Evolutionary conservation across 495 filamentous ascomycete species (phyloP).

Genomic region (Neurospora sp.): DNA sequence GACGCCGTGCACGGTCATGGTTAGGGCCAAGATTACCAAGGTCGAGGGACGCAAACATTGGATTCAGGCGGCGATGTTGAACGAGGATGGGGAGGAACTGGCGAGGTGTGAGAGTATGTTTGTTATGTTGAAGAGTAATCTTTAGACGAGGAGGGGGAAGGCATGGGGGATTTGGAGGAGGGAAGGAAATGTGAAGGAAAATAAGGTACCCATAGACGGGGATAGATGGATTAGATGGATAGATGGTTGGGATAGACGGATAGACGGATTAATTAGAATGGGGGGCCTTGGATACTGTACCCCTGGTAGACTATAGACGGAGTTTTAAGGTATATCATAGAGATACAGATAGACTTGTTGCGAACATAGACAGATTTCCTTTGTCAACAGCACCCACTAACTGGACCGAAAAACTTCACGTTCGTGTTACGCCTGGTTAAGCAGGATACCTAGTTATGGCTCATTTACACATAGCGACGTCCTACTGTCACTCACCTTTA

Average conservation of each 20-base stretch:
- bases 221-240: background rate
- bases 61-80: constrained; percentile 29
- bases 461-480: too few species aligned
- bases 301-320: background rate
- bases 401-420: background rate
- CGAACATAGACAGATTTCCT: background rate
- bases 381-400: background rate
- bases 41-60: constrained; percentile 37
- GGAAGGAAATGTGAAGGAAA: background rate
- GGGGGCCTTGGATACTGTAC: background rate
- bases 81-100: constrained; percentile 25
- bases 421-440: background rate
- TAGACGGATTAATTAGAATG: background rate
- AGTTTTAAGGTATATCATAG: background rate
- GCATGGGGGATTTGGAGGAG: background rate
- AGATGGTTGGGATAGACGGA: background rate
- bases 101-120: constrained; percentile 39
- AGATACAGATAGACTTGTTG: background rate
- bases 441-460: background rate
- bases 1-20: constrained; percentile 45
- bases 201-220: background rate
- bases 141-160: constrained; percentile 2
- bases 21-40: constrained; percentile 30
- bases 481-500: too few species aligned
- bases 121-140: constrained; percentile 21